A percentile compares a stretch with the other conserved stretches of the same genome.
phyloP scores from a whole-genome alignment of 1,139 yeast genomes.

The Nakaseomyces sp. region DNA sequence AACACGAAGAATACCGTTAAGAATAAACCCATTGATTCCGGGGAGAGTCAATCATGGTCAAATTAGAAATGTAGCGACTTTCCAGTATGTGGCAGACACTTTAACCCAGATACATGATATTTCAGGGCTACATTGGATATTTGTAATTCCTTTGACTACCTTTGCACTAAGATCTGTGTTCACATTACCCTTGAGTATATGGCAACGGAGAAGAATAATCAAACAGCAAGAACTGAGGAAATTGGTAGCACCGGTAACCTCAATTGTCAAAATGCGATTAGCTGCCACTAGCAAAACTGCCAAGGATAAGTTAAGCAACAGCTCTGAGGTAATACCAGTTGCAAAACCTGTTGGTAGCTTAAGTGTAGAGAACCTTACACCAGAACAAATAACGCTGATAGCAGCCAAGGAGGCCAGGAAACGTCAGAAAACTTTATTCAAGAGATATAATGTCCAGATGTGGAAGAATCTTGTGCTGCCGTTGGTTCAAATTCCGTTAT shows the following conservation, averaged over 20 bases:
- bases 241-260: slow-evolving; percentile 62
- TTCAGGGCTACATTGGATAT: slow-evolving; percentile 76
- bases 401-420: slow-evolving; percentile 71
- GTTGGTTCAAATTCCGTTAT: slow-evolving; percentile 75
- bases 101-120: slow-evolving; percentile 38
- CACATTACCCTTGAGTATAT: slow-evolving; percentile 71
- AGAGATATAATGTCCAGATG: slow-evolving; percentile 56
- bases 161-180: slow-evolving; percentile 52
- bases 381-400: slow-evolving; percentile 67
- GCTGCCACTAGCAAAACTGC: slow-evolving; percentile 40
- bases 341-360: slow-evolving; percentile 2
- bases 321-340: slow-evolving; percentile 11
- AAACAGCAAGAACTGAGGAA: slow-evolving; percentile 66
- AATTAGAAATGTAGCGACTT: slow-evolving; percentile 13
- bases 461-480: slow-evolving; percentile 78
- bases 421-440: slow-evolving; percentile 62
- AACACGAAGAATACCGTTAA: neutral
- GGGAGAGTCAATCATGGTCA: neutral
- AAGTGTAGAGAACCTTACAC: slow-evolving; percentile 43
- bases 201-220: slow-evolving; percentile 59
- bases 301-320: slow-evolving; percentile 9
- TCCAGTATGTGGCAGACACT: slow-evolving; percentile 21
- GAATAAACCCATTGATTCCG: neutral
- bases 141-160: slow-evolving; percentile 67
- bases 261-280: slow-evolving; percentile 61